Base-by-base conservation (phyloP, 2,329 filamentous ascomycete species). In the Monilinia polystroma region DNA sequence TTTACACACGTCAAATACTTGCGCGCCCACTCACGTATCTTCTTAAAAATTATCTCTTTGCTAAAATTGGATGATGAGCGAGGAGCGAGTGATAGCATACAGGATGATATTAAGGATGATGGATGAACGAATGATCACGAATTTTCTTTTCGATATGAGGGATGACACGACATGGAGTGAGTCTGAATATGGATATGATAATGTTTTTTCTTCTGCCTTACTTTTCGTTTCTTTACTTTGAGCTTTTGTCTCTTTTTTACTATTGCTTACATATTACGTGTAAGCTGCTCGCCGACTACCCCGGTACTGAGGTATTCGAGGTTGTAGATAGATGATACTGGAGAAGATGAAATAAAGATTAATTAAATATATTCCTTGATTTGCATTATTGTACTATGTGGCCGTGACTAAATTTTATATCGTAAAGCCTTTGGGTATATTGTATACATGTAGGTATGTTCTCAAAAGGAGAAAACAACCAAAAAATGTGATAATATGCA, bases 401-500 rank as follows among this genome's bases (percentile, higher is more conserved):
- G 4, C 4, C 16, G 16, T 43, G 41, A 16, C 12, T 41, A 23
- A 29, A 23, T 14, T 38, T 18, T 35, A 3, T 14, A 29, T 49
- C 3, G 29, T 49, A 8, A 60, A 60, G 32, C 18, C n/a, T 18
- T 32, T 60, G 58, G 58, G 58, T 60, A 60, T 60, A 59, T 58
- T 23, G 26, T 45, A 26, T 43, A 32, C 45, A 45, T 59, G n/a
- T 20, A 14, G 23, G 20, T 49, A 16, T 29, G 11, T 52, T 49
- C 29, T 45, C 38, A 58, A 55, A 60, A 64, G 18, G 47, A 60
- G 16, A 11, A 32, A 55, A 57, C 41, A n/a, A 45, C n/a, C 26
- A 56, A 45, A 29, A 54, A 60, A 43, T 16, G 2, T 4, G 2
- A 35, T 35, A 8, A 35, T 35, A 35, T 8, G 32, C 35, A 52